phyloP scores from a whole-genome alignment of 495 filamentous ascomycete genomes.

The Letharia columbiana region DNA sequence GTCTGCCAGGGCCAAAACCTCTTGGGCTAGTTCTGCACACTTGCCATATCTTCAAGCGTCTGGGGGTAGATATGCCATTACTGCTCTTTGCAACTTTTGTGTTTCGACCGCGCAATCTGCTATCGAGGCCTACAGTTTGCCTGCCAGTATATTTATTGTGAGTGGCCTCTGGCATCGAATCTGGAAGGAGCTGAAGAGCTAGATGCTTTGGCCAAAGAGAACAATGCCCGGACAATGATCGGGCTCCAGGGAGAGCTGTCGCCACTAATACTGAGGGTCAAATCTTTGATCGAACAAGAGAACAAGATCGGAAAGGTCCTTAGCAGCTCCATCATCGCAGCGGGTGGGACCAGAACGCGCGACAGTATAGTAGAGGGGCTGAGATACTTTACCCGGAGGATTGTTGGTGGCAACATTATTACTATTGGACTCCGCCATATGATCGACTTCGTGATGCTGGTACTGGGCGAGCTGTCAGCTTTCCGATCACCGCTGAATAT shows the following conservation, averaged over 20 bases:
- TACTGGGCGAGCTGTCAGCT: conserved; percentile 37
- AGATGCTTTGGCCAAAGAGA: conserved; percentile 29
- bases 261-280: conserved; percentile 38
- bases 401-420: conserved; percentile 42
- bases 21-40: conserved; percentile 45
- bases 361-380: conserved; percentile 28
- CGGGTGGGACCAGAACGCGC: conserved; percentile 33
- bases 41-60: conserved; percentile 45
- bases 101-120: conserved; percentile 39
- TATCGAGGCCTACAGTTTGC: conserved; percentile 37
- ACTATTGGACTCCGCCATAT: conserved; percentile 48
- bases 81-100: conserved; percentile 51
- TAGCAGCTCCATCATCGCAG: conserved; percentile 41
- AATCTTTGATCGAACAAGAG: conserved; percentile 34
- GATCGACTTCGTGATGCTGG: conserved; percentile 25
- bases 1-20: conserved; percentile 33
- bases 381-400: conserved; percentile 37
- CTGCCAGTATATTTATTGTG: conserved; percentile 38
- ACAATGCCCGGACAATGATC: conserved; percentile 38
- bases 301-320: conserved; percentile 47
- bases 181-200: conserved; percentile 34
- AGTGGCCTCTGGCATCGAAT: conserved; percentile 40
- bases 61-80: conserved; percentile 43
- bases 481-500: conserved; percentile 38
- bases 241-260: conserved; percentile 31